Base-by-base conservation (phyloP, 139 green algal genomes). In the Tetraselmis striata region DNA sequence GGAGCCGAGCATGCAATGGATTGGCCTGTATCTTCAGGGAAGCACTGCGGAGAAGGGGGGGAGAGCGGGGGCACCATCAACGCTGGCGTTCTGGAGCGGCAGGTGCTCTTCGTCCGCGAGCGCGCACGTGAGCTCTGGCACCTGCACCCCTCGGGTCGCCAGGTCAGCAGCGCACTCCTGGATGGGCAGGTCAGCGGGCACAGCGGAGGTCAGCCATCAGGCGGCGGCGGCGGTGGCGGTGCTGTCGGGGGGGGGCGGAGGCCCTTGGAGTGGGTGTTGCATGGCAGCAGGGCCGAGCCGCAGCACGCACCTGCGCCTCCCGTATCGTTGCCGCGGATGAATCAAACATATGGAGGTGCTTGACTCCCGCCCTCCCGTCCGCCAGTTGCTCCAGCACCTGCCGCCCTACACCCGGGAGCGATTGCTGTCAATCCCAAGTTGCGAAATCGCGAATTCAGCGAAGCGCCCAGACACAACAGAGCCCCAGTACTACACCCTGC, bases 31-130 rank as follows among this genome's bases (percentile, higher is more conserved):
- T 81, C 45, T 29, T 77, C 58, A 81, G 81, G 79, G 75, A 82
- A 58, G 79, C 85, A 30, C 77, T 79, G 80, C 67, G 31, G 59
- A 45, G 5, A 30, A 28, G 67, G 29, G 32, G 1, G 27, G 75
- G 29, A 79, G 28, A 80, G 59, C 11, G 59, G 67, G 45, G 29
- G 29, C 59, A 75, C 30, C 26, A 24, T 30, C 27, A 30, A 87
- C 87, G 59, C 80, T 88, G 23, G 30, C 31, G 1, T 80, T 79
- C 67, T 30, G 24, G 32, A 90, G 30, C 23, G 85, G 87, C 75
- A 90, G 85, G 1, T 74, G 23, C 79, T 90, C 85, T 79, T 90
- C 83, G 32, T 90, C 87, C 0, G 30, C 85, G 28, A 82, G 27
- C 30, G 85, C 59, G 28, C 78, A 89, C 2, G 76, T 5, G 25